Base-by-base conservation (phyloP, 2,329 filamentous ascomycete species). In the Colletotrichum higginsianum region DNA sequence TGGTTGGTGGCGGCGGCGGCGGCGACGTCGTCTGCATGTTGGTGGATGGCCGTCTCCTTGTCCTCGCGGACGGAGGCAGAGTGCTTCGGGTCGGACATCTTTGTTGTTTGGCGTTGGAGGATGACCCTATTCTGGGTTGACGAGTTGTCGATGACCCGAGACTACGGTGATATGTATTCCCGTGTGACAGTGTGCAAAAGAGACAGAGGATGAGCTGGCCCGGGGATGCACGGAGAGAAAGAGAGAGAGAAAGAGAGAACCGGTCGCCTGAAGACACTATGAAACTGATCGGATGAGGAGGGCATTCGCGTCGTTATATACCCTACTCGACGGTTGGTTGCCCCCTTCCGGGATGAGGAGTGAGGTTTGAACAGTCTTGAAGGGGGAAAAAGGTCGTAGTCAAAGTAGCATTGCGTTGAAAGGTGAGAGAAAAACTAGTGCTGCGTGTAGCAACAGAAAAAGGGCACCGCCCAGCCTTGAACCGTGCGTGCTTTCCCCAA, bases 61-160 rank as follows among this genome's bases (percentile, higher is more conserved):
- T 78, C 74, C 2, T 62, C 63, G 4, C 38, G 47, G 49, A 62
- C 40, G 23, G 69, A 55, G 21, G 71, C 69, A 8, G 50, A 35
- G 38, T 57, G 44, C 46, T 71, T 66, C 2, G 72, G 38, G 16
- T 75, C 73, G 11, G 79, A 73, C 79, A 80, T 80, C 13, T n/a
- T 61, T 11, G 26, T 3, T 26, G 26, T 26, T 26, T 38, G 11
- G 57, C 30, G 26, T 12, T 21, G 12, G 2, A 26, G 4, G 26
- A 26, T 26, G 26, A 26, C 26, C 26, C 26, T 26, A 26, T 7
- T 56, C 21, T 9, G 12, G 15, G 12, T 16, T 46, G 15, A 15
- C 12, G 46, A 18, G 3, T 26, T 26, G 16, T 12, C 11, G 8
- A 9, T n/a, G 16, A n/a, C 26, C 12, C 26, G 50, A 53, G 26